These are phyloP conservation scores for Mitragyna speciosa DNA, from an alignment of 257 asterid species.

Conservation along the genomic window DNA sequence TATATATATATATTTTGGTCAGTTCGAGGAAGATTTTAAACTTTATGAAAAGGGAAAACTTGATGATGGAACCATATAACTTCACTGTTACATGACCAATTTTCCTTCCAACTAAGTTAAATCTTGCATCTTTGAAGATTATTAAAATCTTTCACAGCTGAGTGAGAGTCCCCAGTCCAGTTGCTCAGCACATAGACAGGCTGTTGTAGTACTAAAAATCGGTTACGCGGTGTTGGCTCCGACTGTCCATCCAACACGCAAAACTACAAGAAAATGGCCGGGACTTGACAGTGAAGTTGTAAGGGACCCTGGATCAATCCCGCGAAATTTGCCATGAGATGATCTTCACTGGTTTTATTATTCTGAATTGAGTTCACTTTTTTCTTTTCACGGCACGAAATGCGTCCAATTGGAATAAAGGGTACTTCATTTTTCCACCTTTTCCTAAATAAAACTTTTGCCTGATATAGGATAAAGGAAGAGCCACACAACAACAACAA, in stretches of 20 bases:
- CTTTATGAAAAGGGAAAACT: too few relatives aligned
- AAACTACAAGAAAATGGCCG: neutral
- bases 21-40: too few relatives aligned
- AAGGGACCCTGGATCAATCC: neutral
- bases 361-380: neutral
- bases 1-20: too few relatives aligned
- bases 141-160: neutral
- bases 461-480: neutral
- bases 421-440: too few relatives aligned
- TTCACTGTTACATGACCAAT: too few relatives aligned
- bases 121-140: too few relatives aligned
- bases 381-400: neutral
- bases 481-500: neutral
- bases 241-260: slow-evolving; percentile 1
- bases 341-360: neutral
- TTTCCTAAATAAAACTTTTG: neutral
- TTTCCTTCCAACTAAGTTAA: too few relatives aligned
- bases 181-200: neutral
- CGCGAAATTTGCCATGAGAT: neutral
- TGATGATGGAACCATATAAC: too few relatives aligned
- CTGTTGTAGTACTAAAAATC: neutral
- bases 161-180: neutral
- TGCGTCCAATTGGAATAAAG: neutral
- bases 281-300: neutral
- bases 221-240: slow-evolving; percentile 4